phyloP scores from a whole-genome alignment of 73 alveolate species.

The Durusdinium trenchii region DNA sequence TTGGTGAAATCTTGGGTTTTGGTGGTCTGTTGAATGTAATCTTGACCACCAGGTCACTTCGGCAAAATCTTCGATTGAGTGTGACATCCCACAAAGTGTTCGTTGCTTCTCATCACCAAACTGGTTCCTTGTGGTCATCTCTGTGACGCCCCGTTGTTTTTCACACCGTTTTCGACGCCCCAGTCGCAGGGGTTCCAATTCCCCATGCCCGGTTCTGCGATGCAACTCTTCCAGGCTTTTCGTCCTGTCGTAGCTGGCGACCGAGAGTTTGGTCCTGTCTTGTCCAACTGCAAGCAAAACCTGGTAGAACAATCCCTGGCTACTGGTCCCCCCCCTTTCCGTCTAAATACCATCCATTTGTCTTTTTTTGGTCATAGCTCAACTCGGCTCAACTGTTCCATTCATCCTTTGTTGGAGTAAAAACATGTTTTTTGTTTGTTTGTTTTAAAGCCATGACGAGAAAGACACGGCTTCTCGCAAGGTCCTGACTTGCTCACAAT shows the following conservation, averaged over 20 bases:
- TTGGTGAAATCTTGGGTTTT: too few species aligned
- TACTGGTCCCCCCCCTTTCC: too few species aligned
- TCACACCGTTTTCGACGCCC: not conserved
- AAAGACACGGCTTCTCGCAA: not conserved
- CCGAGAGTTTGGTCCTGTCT: not conserved
- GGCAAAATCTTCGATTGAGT: not conserved
- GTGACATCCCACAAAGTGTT: not conserved
- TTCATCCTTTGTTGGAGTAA: too few species aligned
- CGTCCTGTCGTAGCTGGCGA: not conserved
- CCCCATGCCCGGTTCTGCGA: not conserved
- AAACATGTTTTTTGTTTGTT: too few species aligned
- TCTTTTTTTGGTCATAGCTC: too few species aligned
- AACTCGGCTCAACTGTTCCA: too few species aligned
- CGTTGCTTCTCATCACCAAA: not conserved
- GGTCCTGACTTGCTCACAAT: not conserved
- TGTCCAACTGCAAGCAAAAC: not conserved
- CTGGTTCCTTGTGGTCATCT: not conserved
- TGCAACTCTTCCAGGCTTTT: conserved; percentile 24
- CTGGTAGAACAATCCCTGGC: not conserved
- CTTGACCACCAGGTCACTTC: not conserved
- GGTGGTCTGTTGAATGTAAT: too few species aligned
- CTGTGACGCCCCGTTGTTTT: not conserved
- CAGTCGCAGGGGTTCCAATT: not conserved
- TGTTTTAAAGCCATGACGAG: too few species aligned
- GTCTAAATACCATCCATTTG: too few species aligned